phyloP scores from a whole-genome alignment of 139 green algal genomes.

The Micromonas commoda region DNA sequence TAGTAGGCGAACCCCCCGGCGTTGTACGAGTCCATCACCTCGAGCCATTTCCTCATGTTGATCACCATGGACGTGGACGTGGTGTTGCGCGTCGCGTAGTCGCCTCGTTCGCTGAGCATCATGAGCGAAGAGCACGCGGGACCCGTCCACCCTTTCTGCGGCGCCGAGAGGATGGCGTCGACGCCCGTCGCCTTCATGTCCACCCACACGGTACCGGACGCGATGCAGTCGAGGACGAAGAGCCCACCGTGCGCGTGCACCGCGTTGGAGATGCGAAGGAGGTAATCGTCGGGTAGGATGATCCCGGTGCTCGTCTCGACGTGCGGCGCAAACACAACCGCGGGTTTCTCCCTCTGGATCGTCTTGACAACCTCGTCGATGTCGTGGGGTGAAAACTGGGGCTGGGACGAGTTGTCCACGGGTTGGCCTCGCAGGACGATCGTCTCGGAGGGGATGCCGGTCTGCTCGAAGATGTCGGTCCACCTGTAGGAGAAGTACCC shows the following conservation, averaged over 20 bases:
- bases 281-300: conserved; percentile 36
- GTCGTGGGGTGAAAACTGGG: conserved; percentile 21
- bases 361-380: conserved; percentile 26
- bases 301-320: conserved; percentile 37
- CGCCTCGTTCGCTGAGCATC: conserved; percentile 31
- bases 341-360: conserved; percentile 28
- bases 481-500: conserved; percentile 35
- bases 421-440: conserved; percentile 19
- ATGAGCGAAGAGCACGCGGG: conserved; percentile 30
- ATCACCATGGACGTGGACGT: conserved; percentile 32
- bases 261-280: conserved; percentile 14
- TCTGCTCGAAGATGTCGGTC: conserved; percentile 39
- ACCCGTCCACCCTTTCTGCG: conserved; percentile 36
- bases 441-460: conserved; percentile 19
- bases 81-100: conserved; percentile 20
- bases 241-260: conserved; percentile 27
- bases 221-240: conserved; percentile 38
- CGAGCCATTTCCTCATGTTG: conserved; percentile 36
- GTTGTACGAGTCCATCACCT: conserved; percentile 37
- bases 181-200: conserved; percentile 34
- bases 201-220: conserved; percentile 30
- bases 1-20: conserved; percentile 27
- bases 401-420: conserved; percentile 11
- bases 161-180: conserved; percentile 32
- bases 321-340: conserved; percentile 38